Base-by-base conservation (phyloP, 805 yeast genomes). In the Torulaspora gathmanii region DNA sequence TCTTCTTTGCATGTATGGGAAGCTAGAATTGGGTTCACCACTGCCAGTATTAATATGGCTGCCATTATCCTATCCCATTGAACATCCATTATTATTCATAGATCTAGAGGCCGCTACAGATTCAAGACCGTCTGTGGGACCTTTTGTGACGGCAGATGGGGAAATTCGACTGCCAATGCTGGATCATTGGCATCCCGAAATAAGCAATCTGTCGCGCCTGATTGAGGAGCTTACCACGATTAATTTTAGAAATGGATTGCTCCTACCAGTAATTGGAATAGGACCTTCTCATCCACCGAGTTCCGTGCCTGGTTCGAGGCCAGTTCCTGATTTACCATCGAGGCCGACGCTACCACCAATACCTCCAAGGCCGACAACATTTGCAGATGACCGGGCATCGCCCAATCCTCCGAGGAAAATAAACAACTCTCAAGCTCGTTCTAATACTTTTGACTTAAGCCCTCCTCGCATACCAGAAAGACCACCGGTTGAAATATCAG, bases 41-140 rank as follows among this genome's bases (percentile, higher is more conserved):
- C 65, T 77, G 13, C 90, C 89, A 0, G 56, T 88, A 10, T 80
- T 79, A 43, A 62, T 89, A 4, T 88, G 95, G 95, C 57, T 90
- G 4, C 95, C 95, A 0, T 72, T 73, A 22, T 69, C 71, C 19
- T 89, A 85, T 53, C 96, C 96, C 0, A 53, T 57, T n/a, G 70
- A 67, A 2, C 73, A 82, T 1, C 97, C 97, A 0, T 54, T 79
- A n/a, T 74, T 79, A 0, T 84, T 71, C 57, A 77, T 89, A 9
- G 71, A 74, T 16, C 33, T 61, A 9, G 63, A 55, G 28, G 80
- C 83, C 2, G 73, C 79, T n/a, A 68, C 67, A 28, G 57, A 64
- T 19, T 60, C 58, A 11, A 60, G 70, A 28, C 60, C 83, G 13
- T 70, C 70, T 33, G 83, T 89, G 0, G 82, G 83, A 20, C 81